These are phyloP conservation scores for Aspergillus avenaceus DNA, from an alignment of 495 filamentous ascomycete genomes.

Conservation along the genomic window DNA sequence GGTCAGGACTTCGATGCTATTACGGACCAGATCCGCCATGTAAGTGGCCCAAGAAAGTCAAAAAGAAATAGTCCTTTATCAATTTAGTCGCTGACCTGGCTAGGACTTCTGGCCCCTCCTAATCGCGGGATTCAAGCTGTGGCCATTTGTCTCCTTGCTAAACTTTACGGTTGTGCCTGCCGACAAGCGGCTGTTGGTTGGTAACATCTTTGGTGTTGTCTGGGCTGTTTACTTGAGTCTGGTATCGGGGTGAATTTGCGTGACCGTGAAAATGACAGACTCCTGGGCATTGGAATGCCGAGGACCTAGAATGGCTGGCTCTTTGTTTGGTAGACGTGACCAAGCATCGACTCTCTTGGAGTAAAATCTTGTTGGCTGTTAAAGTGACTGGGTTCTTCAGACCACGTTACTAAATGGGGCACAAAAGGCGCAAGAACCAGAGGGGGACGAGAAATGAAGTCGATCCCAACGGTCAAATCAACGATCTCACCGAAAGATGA, in stretches of 20 bases:
- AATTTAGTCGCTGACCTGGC: neutral
- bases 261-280: neutral
- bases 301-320: too few species aligned
- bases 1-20: slow-evolving; percentile 25
- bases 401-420: too few species aligned
- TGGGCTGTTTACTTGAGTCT: slow-evolving; percentile 84
- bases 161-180: slow-evolving; percentile 73
- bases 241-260: slow-evolving; percentile 30
- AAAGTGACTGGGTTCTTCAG: too few species aligned
- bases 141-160: slow-evolving; percentile 72
- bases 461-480: too few species aligned
- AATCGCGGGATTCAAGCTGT: slow-evolving; percentile 69
- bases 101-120: slow-evolving; percentile 66
- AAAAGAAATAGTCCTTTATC: neutral
- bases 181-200: slow-evolving; percentile 63
- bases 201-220: slow-evolving; percentile 65
- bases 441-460: too few species aligned
- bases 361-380: too few species aligned
- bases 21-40: slow-evolving; percentile 28
- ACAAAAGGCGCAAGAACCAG: too few species aligned
- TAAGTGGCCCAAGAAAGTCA: slow-evolving; percentile 13
- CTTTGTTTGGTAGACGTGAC: too few species aligned
- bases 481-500: too few species aligned
- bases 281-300: neutral
- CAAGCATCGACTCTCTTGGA: too few species aligned